Base-by-base conservation (phyloP, 345 rosid species). In the Noccaea caerulescens region DNA sequence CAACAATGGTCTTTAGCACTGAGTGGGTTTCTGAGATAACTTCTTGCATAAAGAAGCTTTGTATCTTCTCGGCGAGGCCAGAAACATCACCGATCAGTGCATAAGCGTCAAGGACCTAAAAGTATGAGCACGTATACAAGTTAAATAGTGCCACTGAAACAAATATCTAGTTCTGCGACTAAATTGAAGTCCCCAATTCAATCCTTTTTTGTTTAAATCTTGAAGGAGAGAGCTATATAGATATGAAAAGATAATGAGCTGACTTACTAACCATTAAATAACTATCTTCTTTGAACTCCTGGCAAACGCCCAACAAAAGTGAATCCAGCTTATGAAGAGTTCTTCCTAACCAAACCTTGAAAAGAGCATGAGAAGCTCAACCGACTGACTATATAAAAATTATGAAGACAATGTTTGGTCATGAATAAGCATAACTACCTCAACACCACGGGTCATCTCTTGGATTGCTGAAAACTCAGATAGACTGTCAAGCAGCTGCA, bases 31-130 rank as follows among this genome's bases (percentile, higher is more conserved):
- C 96, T 49, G 98, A 86, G 67, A 95, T 86, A 84, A 90, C 94
- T 79, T 95, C 99, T 75, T 95, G 98, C 98, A 92, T 87, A 79
- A 85, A 95, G 81, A 88, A 91, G 82, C 98, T 95, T 64, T 95
- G 97, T 73, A 95, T 84, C 86, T 95, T 95, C 79, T 91, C 99
- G 41, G 96, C 94, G 68, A 95, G 98, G 76, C 99, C 99, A 68
- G 98, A 87, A 47, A 88, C 77, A 81, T 95, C 98, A 62, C 99
- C 99, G 42, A 95, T 95, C 68, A 95, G 81, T 70, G 99, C 98
- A 87, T 92, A 95, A 70, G 98, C 98, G 61, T 95, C 99, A 75
- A 95, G 83, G 64, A 92, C 98, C 99, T 95, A 85, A 58, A 69
- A 68, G 51, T 56, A 63, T 14, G 63, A 76, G 78, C 20, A 68